These are phyloP conservation scores for Phytophthora vignae DNA, from an alignment of 352 stramenopile genomes.

Conservation along the genomic window DNA sequence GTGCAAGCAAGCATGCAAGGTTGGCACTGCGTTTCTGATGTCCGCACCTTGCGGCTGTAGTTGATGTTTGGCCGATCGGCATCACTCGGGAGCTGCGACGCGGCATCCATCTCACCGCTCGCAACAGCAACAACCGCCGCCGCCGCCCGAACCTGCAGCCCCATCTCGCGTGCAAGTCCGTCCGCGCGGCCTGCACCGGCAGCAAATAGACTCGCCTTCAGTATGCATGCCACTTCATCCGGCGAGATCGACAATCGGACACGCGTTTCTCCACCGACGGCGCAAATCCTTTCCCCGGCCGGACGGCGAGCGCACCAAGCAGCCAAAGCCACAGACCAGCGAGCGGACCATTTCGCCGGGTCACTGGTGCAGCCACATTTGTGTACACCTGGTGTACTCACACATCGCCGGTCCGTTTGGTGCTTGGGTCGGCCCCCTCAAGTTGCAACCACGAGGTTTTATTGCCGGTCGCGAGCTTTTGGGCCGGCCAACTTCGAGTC, in stretches of 20 bases:
- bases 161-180: conserved; percentile 27
- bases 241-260: conserved; percentile 18
- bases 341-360: conserved; percentile 16
- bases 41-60: conserved; percentile 11
- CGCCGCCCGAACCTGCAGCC: conserved; percentile 7
- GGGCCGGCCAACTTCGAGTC: background rate
- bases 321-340: background rate
- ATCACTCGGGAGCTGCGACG: background rate
- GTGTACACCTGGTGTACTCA: background rate
- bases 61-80: conserved; percentile 15
- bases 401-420: conserved; percentile 4
- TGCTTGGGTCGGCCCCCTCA: conserved; percentile 23
- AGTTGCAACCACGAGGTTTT: conserved; percentile 27
- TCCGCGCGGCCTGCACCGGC: conserved; percentile 14
- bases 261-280: conserved; percentile 16
- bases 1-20: conserved; percentile 17
- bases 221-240: conserved; percentile 22
- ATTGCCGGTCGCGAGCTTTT: conserved; percentile 1
- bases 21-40: conserved; percentile 13
- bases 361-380: conserved; percentile 9
- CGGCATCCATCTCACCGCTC: conserved; percentile 1
- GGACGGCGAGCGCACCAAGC: conserved; percentile 11
- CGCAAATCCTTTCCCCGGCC: conserved; percentile 35
- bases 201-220: conserved; percentile 16
- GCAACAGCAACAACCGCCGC: background rate